Base-by-base conservation (phyloP, 371 early-diverging fungal genomes). In the Syncephalastrum sp. region DNA sequence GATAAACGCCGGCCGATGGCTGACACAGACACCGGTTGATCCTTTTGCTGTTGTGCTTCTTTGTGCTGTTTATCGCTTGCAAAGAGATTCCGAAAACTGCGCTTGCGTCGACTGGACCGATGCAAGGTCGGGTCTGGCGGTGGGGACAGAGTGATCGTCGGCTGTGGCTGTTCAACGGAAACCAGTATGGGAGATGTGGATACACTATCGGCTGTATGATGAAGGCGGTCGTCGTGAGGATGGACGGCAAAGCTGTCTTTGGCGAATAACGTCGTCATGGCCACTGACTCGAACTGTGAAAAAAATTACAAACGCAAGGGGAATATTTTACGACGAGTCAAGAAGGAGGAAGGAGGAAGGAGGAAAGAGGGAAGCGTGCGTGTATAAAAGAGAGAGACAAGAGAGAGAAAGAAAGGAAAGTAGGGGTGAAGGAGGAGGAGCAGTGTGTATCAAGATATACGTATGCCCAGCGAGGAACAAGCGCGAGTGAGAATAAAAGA, bases 131-230 rank as follows among this genome's bases (percentile, higher is more conserved):
- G 15, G 27, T 41, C 17, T 17, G 64, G 48, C 17, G 64, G 64
- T n/a, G 63, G 63, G 0, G 64, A 63, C 14, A 63, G 57, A 7
- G 54, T 63, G 42, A 63, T 63, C 4, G 64, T 58, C 6, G 64
- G 64, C n/a, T 61, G 59, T 49, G 49, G 49, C n/a, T 49, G 49
- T 13, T 21, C 21, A 27, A 49, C n/a, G 24, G 49, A 49, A 19
- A 49, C 14, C n/a, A 24, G 24, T 10, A 5, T 21, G 12, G 24
- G 27, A 24, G 49, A 23, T 10, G 14, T 46, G 21, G 16, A 46
- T 46, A 46, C 27, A 10, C 17, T 43, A 24, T 42, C 45, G 25
- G 15, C 44, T 44, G 42, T 2, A 44, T 5, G 53, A 21, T 17
- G 54, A 14, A 45, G 38, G 38, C 38, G 38, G 2, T 43, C 54